Conservation (phyloP, 2,329 filamentous ascomycete genomes). For the Aspergillus alliaceus region DNA sequence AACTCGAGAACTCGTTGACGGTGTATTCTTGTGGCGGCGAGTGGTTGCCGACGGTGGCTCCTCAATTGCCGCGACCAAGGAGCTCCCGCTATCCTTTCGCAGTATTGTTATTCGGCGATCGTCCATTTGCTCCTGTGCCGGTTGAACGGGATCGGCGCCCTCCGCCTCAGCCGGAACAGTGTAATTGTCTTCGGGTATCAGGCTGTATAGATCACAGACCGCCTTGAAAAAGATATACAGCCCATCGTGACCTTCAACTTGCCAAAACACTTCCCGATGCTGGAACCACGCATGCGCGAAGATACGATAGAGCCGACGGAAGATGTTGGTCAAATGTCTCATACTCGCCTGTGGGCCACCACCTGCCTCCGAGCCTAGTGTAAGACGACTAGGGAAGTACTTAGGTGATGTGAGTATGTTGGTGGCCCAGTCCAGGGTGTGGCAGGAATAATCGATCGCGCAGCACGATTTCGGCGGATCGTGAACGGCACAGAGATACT, state of each 20-base stretch:
- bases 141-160: constrained; percentile 62
- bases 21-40: constrained; percentile 78
- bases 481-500: constrained; percentile 96
- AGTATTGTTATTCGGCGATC: constrained; percentile 38
- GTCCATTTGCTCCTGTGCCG: constrained; percentile 25
- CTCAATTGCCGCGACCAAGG: constrained; percentile 18
- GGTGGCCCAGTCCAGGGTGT: constrained; percentile 96
- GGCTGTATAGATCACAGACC: constrained; percentile 86
- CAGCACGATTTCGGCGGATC: constrained; percentile 96
- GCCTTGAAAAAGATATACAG: constrained; percentile 97
- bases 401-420: constrained; percentile 93
- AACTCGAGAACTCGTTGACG: constrained; percentile 75
- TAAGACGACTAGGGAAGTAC: constrained; percentile 86
- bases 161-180: constrained; percentile 93
- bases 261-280: constrained; percentile 92
- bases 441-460: constrained; percentile 98
- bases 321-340: constrained; percentile 85
- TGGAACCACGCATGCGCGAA: constrained; percentile 99
- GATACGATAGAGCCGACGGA: constrained; percentile 89
- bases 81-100: constrained; percentile 31
- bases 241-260: constrained; percentile 84
- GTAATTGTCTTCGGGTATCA: constrained; percentile 92
- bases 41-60: constrained; percentile 65
- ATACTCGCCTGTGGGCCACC: constrained; percentile 46
- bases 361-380: constrained; percentile 51